Evolutionary conservation across 2,329 filamentous ascomycete genomes (phyloP).

Genomic region (Furcasterigmium sp.): DNA sequence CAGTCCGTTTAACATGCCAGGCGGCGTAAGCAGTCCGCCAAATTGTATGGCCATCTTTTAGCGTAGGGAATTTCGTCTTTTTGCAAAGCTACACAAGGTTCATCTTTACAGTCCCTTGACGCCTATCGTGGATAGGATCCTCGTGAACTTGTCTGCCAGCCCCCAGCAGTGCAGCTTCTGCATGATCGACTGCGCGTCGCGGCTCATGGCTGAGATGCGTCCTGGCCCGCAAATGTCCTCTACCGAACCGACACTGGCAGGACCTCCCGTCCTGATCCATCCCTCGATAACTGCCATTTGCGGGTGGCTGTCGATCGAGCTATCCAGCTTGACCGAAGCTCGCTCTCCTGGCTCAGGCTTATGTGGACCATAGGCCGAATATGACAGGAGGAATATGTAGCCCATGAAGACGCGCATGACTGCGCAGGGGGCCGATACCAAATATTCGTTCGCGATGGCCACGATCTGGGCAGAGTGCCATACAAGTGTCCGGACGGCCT

Average conservation of each 20-base stretch:
- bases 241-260: slow-evolving; percentile 17
- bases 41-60: slow-evolving; percentile 38
- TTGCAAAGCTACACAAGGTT: too few relatives aligned
- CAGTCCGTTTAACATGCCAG: slow-evolving; percentile 40
- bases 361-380: slow-evolving; percentile 15
- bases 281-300: slow-evolving; percentile 7
- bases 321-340: slow-evolving; percentile 13
- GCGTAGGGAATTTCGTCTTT: too few relatives aligned
- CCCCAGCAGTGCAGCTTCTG: slow-evolving; percentile 19
- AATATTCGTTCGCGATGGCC: slow-evolving; percentile 20
- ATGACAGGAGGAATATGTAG: slow-evolving; percentile 22
- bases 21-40: slow-evolving; percentile 37
- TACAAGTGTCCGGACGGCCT: slow-evolving; percentile 14
- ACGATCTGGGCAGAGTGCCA: slow-evolving; percentile 25
- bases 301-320: slow-evolving; percentile 8
- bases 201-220: slow-evolving; percentile 12
- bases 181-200: slow-evolving; percentile 18
- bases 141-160: slow-evolving; percentile 21
- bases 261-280: slow-evolving; percentile 19
- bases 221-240: slow-evolving; percentile 13
- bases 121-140: slow-evolving; percentile 12
- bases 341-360: not conserved
- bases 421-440: slow-evolving; percentile 22
- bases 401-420: slow-evolving; percentile 25
- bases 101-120: slow-evolving; percentile 20